Base-by-base conservation (phyloP, 352 stramenopile genomes). In the Globisporangium ultimum region DNA sequence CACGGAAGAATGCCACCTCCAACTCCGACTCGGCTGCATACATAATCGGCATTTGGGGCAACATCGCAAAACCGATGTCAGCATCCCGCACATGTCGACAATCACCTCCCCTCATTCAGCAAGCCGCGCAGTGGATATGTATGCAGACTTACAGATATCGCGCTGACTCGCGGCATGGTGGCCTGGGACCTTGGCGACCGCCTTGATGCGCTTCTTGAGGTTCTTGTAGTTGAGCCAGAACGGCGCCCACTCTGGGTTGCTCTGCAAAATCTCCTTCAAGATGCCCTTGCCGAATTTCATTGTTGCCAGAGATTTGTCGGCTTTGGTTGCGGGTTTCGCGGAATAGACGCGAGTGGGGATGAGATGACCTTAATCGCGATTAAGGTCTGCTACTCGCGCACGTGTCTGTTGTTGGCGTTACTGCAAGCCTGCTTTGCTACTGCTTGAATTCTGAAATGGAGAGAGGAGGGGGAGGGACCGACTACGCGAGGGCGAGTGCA, bases 221-320 rank as follows among this genome's bases (percentile, higher is more conserved):
- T 66, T 81, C 70, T 93, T 93, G 65, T 93, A 93, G 70, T 91
- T 91, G 64, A 93, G 83, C 84, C 84, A 93, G 62, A 91, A 93
- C 28, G 80, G 80, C n/a, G 78, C 80, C 80, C 80, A 93, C 60
- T 91, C 80, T 12, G 84, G 80, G 60, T 88, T 91, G 67, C 79
- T 89, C 63, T 85, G 76, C 41, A 89, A 55, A 60, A 88, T 85
- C 60, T 86, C 77, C 34, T 72, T 67, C 61, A 93, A 63, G 45
- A 93, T 50, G 21, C 71, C 70, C 72, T 93, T 93, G 64, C 84
- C 84, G 59, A 93, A 93, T 70, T 93, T 93, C 84, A 93, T 93
- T 20, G 4, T 7, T 34, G 41, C 42, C 14, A 12, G 8, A 36
- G 4, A 11, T 36, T 36, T 36, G 3, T 10, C 28, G 3, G 4